phyloP scores from a whole-genome alignment of 345 rosid species.

The Acer yangbiense region DNA sequence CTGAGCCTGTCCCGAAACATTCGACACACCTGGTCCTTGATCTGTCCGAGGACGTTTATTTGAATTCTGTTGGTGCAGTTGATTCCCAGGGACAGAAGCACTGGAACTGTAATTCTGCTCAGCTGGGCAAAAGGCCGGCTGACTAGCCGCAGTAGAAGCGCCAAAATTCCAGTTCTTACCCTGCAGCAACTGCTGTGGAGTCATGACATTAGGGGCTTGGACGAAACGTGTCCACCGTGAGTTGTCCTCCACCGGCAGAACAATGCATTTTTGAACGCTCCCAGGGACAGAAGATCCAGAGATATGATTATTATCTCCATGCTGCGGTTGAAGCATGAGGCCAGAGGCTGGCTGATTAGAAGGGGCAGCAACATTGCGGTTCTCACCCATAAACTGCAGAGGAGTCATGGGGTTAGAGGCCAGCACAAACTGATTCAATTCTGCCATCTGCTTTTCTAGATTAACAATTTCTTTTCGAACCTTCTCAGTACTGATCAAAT shows the following conservation, averaged over 20 bases:
- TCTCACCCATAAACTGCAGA: background rate
- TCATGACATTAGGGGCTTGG: background rate
- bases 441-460: slow-evolving; percentile 22
- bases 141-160: background rate
- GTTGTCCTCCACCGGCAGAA: too few relatives aligned
- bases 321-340: too few relatives aligned
- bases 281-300: background rate
- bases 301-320: too few relatives aligned
- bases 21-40: too few relatives aligned
- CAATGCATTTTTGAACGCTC: background rate
- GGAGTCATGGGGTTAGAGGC: background rate
- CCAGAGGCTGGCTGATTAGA: too few relatives aligned
- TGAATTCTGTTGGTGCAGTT: background rate
- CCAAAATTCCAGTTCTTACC: too few relatives aligned
- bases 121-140: background rate
- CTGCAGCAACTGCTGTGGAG: too few relatives aligned
- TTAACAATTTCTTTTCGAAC: background rate
- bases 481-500: background rate
- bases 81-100: background rate
- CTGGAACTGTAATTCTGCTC: background rate
- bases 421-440: background rate
- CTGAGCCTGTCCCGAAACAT: too few relatives aligned
- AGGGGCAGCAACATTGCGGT: too few relatives aligned
- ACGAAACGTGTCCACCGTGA: background rate
- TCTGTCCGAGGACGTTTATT: slow-evolving; percentile 27